Conservation (phyloP, 139 green algal species). For the Coelastrella sp. region DNA sequence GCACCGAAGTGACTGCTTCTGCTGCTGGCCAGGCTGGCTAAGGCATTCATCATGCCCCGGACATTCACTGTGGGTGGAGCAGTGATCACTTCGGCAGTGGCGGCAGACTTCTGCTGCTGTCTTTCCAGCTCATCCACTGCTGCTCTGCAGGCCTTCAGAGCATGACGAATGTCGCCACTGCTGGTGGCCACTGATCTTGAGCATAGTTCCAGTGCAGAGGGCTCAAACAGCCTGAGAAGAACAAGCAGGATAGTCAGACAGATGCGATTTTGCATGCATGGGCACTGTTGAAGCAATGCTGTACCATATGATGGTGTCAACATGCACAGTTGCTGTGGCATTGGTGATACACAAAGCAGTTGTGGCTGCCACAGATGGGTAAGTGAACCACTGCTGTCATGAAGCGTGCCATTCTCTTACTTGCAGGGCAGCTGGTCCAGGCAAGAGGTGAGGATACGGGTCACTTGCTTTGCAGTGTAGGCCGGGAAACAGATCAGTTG, state of each 20-base stretch:
- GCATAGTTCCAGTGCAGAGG: conserved; percentile 57
- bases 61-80: background rate
- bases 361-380: too few species aligned
- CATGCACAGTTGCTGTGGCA: too few species aligned
- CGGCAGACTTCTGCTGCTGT: conserved; percentile 3
- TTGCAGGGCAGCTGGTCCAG: conserved; percentile 7
- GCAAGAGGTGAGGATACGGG: background rate
- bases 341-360: too few species aligned
- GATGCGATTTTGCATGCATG: too few species aligned
- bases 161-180: conserved; percentile 60
- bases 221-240: conserved; percentile 58
- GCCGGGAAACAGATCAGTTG: conserved; percentile 66
- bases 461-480: conserved; percentile 60
- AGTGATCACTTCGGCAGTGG: background rate
- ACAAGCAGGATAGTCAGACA: background rate
- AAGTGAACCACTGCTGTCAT: too few species aligned
- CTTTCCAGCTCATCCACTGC: conserved; percentile 39
- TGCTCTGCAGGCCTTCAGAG: conserved; percentile 52
- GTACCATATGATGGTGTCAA: too few species aligned
- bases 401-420: background rate
- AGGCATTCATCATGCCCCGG: conserved; percentile 4
- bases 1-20: conserved; percentile 34
- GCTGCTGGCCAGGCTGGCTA: conserved; percentile 14
- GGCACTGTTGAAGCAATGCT: too few species aligned
- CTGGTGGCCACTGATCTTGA: conserved; percentile 54